A percentile compares a stretch with the other conserved stretches of the same genome.
Evolutionary conservation across 108 stramenopile genomes (phyloP).

Genomic region (Skeletonema tropicum): DNA sequence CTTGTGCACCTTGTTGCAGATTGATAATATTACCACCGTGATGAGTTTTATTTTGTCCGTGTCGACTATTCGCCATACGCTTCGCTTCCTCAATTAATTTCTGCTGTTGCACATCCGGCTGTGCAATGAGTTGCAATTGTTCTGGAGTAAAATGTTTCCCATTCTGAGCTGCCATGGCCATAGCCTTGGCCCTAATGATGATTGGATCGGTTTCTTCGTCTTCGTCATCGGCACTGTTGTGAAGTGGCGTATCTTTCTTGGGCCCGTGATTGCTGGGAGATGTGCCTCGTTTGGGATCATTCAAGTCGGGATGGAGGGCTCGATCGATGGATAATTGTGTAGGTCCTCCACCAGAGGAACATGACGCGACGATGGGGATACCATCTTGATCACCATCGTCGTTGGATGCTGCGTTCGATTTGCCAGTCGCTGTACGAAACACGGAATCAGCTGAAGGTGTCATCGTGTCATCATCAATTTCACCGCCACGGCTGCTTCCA

Average conservation of each 20-base stretch:
- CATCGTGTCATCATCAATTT: background rate
- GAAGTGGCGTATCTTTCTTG: conserved; percentile 11
- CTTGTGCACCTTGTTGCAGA: conserved; percentile 8
- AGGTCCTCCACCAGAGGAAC: conserved; percentile 15
- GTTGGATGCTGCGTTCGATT: background rate
- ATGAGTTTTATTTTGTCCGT: background rate
- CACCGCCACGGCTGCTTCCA: background rate
- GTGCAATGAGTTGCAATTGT: conserved; percentile 54
- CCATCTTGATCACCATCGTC: background rate
- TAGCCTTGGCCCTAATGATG: conserved; percentile 61
- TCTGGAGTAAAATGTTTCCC: conserved; percentile 69
- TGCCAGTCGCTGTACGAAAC: conserved; percentile 13
- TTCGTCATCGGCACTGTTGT: conserved; percentile 15
- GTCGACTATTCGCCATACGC: conserved; percentile 13
- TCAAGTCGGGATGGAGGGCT: conserved; percentile 29
- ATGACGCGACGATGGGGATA: background rate
- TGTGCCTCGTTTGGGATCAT: background rate
- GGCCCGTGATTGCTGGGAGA: conserved; percentile 11
- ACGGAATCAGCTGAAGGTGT: conserved; percentile 1
- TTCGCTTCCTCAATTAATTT: conserved; percentile 46
- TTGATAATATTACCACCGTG: background rate
- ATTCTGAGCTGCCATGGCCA: conserved; percentile 71
- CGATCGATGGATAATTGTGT: conserved; percentile 39
- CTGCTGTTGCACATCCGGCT: conserved; percentile 47
- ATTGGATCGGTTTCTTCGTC: conserved; percentile 58